These are phyloP conservation scores for Karstenula rhodostoma DNA, from an alignment of 2,329 filamentous ascomycete species.

Conservation along the genomic window DNA sequence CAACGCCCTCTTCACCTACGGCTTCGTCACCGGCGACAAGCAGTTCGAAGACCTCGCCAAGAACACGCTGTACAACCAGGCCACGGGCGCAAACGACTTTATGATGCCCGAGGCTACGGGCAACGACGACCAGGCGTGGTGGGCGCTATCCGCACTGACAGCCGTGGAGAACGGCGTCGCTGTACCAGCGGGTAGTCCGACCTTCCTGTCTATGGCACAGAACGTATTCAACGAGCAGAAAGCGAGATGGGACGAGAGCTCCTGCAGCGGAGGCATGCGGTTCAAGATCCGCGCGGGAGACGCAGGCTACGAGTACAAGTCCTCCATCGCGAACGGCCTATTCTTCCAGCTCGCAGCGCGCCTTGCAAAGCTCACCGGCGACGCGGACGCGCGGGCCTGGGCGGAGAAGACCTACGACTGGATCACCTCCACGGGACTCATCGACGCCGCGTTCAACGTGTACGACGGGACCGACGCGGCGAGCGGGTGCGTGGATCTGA, in stretches of 20 bases:
- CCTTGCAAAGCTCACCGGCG: constrained; percentile 70
- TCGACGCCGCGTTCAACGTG: constrained; percentile 58
- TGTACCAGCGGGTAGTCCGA: constrained; percentile 55
- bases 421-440: constrained; percentile 56
- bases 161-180: constrained; percentile 73
- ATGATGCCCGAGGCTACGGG: constrained; percentile 56
- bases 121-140: constrained; percentile 79
- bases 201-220: constrained; percentile 70
- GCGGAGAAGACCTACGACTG: constrained; percentile 69
- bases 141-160: constrained; percentile 71
- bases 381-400: constrained; percentile 63
- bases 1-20: constrained; percentile 49
- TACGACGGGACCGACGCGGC: constrained; percentile 59
- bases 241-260: constrained; percentile 70
- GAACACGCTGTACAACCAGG: constrained; percentile 35
- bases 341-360: constrained; percentile 83
- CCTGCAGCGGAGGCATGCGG: constrained; percentile 70
- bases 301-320: constrained; percentile 78
- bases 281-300: constrained; percentile 83
- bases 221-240: constrained; percentile 77
- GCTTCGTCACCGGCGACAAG: constrained; percentile 50
- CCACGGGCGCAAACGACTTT: constrained; percentile 43
- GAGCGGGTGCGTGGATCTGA: constrained; percentile 50
- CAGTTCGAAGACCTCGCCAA: constrained; percentile 49
- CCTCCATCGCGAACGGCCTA: constrained; percentile 77